Percentiles rank a stretch among this genome's conserved stretches.
Evolutionary conservation across 345 rosid species (phyloP).

Genomic region (Capsella bursapastoris): DNA sequence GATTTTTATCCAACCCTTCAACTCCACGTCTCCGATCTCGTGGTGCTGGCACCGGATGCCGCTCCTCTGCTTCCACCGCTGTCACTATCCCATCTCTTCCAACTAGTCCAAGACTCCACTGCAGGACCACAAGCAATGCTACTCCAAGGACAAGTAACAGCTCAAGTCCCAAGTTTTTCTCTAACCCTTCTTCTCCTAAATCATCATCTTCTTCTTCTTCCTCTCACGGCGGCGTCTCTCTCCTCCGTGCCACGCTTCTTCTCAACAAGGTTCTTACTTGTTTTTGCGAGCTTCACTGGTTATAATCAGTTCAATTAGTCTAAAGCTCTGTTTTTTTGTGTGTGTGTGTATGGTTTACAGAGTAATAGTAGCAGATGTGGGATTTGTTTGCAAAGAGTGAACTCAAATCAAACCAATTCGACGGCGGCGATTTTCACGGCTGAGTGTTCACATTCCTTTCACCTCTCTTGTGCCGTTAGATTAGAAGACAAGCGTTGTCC

Average conservation of each 20-base stretch:
- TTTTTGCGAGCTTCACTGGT: not conserved
- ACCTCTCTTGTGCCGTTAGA: constrained; percentile 74
- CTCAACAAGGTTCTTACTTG: constrained; percentile 32
- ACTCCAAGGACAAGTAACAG: constrained; percentile 43
- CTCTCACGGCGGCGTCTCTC: constrained; percentile 58
- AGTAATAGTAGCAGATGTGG: constrained; percentile 58
- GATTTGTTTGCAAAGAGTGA: constrained; percentile 69
- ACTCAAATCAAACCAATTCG: constrained; percentile 55
- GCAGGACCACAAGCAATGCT: constrained; percentile 52
- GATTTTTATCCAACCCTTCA: constrained; percentile 77
- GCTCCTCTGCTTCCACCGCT: constrained; percentile 48
- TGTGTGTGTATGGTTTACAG: constrained; percentile 33
- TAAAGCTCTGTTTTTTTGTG: constrained; percentile 8
- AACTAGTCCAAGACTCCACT: constrained; percentile 71
- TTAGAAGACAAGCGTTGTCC: constrained; percentile 68
- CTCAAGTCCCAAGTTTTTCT: constrained; percentile 55
- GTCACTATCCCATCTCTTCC: constrained; percentile 57
- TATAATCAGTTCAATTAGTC: not conserved
- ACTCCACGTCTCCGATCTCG: constrained; percentile 69
- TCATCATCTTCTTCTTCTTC: constrained; percentile 74
- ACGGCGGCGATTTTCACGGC: constrained; percentile 89
- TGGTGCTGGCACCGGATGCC: constrained; percentile 62
- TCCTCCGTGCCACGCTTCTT: constrained; percentile 41
- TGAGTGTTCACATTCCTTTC: constrained; percentile 85
- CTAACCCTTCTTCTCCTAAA: constrained; percentile 80